A percentile compares a stretch with the other conserved stretches of the same genome.
Conservation (phyloP, 2,329 filamentous ascomycete genomes). For the Alternaria gansuensis region DNA sequence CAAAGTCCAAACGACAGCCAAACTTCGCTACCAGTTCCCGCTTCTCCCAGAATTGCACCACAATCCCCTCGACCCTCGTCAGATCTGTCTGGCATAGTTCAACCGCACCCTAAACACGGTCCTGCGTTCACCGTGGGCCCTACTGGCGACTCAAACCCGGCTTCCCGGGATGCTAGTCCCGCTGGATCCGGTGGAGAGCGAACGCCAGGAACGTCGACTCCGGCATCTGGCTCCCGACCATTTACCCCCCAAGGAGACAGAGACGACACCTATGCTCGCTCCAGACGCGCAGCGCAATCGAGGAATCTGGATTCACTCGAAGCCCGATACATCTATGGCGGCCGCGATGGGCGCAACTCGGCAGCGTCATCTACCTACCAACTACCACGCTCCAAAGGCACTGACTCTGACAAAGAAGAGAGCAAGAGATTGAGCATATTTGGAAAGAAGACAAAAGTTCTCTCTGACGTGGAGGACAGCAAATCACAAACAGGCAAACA, state of each 20-base stretch:
- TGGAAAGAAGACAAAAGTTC: constrained; percentile 60
- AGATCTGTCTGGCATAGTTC: constrained; percentile 55
- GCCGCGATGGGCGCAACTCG: constrained; percentile 70
- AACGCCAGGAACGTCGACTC: constrained; percentile 61
- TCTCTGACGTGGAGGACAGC: constrained; percentile 52
- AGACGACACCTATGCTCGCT: constrained; percentile 88
- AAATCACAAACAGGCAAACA: constrained; percentile 53
- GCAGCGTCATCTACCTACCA: constrained; percentile 45
- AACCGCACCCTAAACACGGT: constrained; percentile 59
- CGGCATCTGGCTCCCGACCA: constrained; percentile 72
- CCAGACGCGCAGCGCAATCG: constrained; percentile 75
- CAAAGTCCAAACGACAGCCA: constrained; percentile 33
- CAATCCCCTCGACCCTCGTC: constrained; percentile 55
- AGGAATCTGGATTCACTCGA: constrained; percentile 75
- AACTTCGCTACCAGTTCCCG: constrained; percentile 36
- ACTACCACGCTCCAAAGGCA: constrained; percentile 59
- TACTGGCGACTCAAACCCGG: constrained; percentile 62
- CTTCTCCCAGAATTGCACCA: constrained; percentile 44
- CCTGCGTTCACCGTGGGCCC: constrained; percentile 67
- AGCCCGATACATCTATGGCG: constrained; percentile 82
- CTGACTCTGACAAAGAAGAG: constrained; percentile 50
- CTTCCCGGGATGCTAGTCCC: constrained; percentile 69
- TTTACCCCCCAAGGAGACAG: constrained; percentile 80
- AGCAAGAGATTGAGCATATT: constrained; percentile 66
- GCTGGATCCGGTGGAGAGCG: constrained; percentile 63